Evolutionary conservation across 148 eudicot species (phyloP).

Genomic region (Camellia granthamiana): DNA sequence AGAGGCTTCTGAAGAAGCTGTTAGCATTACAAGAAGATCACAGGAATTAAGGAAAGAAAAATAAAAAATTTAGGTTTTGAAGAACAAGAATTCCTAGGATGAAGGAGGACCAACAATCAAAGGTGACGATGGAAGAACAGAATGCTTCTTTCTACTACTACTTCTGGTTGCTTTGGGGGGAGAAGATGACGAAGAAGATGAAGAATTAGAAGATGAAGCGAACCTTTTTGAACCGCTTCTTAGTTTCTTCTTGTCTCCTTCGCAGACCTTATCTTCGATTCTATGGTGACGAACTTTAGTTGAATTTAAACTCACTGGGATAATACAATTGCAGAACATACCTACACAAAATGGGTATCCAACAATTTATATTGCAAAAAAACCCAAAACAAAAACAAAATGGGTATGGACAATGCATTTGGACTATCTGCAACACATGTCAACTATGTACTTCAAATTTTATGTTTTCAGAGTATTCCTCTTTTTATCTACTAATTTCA

Average conservation of each 20-base stretch:
- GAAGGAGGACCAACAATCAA: slow-evolving; percentile 18
- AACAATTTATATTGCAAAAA: neutral
- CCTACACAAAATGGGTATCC: slow-evolving; percentile 20
- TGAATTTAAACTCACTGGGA: slow-evolving; percentile 32
- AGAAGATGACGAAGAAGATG: slow-evolving; percentile 33
- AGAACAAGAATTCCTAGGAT: neutral
- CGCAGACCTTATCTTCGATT: slow-evolving; percentile 29
- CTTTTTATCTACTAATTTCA: neutral
- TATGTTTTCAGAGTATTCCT: no score
- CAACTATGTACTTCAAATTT: neutral
- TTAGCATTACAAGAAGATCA: slow-evolving; percentile 12
- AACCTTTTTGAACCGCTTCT: slow-evolving; percentile 24
- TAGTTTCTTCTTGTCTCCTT: slow-evolving; percentile 37
- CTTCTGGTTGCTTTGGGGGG: slow-evolving; percentile 14
- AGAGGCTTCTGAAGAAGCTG: slow-evolving; percentile 18
- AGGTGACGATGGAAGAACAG: slow-evolving; percentile 30
- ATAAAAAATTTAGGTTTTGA: neutral
- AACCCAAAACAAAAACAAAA: neutral
- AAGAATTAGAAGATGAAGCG: slow-evolving; percentile 28
- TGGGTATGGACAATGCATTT: neutral
- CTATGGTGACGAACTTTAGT: slow-evolving; percentile 32
- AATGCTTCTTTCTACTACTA: slow-evolving; percentile 13
- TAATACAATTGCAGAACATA: slow-evolving; percentile 33
- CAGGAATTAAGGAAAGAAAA: slow-evolving; percentile 11
- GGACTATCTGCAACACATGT: no score